A percentile compares a stretch with the other conserved stretches of the same genome.
phyloP scores from a whole-genome alignment of 306 rosid genomes.

The Vicia sativa region DNA sequence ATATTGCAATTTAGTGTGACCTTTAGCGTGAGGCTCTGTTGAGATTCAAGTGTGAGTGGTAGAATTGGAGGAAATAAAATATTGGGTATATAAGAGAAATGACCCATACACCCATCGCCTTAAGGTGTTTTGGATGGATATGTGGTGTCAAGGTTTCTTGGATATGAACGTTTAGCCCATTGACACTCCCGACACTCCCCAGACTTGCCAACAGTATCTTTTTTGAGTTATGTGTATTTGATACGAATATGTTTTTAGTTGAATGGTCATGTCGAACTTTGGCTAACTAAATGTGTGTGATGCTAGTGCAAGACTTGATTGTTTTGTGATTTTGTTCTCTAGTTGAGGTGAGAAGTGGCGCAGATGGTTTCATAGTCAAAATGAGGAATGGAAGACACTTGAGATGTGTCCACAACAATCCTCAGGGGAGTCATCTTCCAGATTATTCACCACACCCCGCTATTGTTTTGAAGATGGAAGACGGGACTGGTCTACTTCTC shows the following conservation, averaged over 20 bases:
- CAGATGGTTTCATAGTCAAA: constrained; percentile 89
- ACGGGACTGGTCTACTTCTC: constrained; percentile 92
- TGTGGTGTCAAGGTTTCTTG: no score
- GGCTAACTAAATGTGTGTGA: constrained; percentile 24
- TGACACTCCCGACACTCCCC: no score
- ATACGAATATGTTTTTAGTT: neutral
- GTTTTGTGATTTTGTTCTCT: constrained; percentile 41
- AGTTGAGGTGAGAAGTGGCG: constrained; percentile 99
- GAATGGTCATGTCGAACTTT: neutral
- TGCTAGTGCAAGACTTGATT: constrained; percentile 39
- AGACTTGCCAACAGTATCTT: no score
- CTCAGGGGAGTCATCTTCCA: constrained; percentile 93
- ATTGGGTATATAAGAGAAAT: no score
- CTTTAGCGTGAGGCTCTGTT: no score
- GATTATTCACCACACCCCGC: constrained; percentile 99
- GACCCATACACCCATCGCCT: no score
- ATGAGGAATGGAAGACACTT: constrained; percentile 97
- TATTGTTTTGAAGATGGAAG: constrained; percentile 95
- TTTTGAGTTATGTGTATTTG: no score
- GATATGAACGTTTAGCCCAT: no score
- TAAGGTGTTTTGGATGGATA: no score
- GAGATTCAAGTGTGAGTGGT: no score
- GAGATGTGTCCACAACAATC: constrained; percentile 91
- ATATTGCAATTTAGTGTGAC: no score
- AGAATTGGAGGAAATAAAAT: no score